Conservation (phyloP, 768 basidiomycete species). For the Royoungia palumana region DNA sequence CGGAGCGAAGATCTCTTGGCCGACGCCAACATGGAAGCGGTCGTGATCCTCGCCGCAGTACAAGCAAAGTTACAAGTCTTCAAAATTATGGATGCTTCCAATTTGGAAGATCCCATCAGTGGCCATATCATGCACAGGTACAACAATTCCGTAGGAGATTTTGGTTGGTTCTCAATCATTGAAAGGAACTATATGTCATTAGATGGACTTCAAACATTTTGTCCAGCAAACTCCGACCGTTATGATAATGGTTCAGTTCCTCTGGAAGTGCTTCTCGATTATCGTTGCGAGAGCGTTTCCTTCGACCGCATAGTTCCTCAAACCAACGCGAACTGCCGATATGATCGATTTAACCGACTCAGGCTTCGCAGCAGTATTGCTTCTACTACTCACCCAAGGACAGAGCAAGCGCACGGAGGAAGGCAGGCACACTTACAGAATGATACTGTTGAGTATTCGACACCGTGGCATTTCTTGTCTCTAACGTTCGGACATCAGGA, state of each 20-base stretch:
- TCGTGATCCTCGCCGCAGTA: conserved; percentile 72
- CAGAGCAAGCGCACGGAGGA: conserved; percentile 26
- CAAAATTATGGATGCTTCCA: conserved; percentile 74
- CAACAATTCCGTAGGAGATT: background rate
- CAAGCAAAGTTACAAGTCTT: conserved; percentile 78
- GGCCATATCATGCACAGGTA: conserved; percentile 86
- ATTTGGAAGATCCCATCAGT: conserved; percentile 78
- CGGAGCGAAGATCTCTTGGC: conserved; percentile 48
- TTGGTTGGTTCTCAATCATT: conserved; percentile 2
- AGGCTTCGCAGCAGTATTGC: conserved; percentile 73
- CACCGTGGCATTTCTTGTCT: background rate
- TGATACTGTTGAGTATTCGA: conserved; percentile 50
- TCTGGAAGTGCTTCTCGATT: conserved; percentile 87
- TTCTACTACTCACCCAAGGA: conserved; percentile 45
- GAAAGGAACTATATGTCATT: conserved; percentile 73
- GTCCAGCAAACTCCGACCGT: conserved; percentile 50
- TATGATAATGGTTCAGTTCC: conserved; percentile 63
- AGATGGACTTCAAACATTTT: conserved; percentile 84
- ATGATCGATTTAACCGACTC: conserved; percentile 93
- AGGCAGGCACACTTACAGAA: conserved; percentile 51
- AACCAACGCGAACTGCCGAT: conserved; percentile 79
- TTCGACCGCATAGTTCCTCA: conserved; percentile 91
- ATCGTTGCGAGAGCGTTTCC: conserved; percentile 71
- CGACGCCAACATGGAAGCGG: conserved; percentile 42
- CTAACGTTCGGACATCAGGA: conserved; percentile 49